Evolutionary conservation across 129 eudicot species (phyloP).

Genomic region (Apium graveolens): DNA sequence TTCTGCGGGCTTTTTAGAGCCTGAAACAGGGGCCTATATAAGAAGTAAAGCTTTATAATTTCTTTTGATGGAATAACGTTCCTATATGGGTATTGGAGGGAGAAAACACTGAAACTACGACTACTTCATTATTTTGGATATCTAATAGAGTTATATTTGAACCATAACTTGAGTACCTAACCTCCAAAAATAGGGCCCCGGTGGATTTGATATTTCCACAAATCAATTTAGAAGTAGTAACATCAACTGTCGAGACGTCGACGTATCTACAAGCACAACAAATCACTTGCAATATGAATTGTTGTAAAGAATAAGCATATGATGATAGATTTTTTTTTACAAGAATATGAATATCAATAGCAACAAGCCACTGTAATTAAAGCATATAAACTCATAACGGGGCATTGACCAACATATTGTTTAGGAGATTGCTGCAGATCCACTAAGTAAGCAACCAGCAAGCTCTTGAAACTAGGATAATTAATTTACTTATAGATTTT

Average conservation of each 20-base stretch:
- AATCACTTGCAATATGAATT: not conserved
- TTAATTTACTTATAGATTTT: conserved; percentile 1
- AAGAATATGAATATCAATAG: not conserved
- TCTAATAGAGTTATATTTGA: not conserved
- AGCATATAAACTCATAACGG: not conserved
- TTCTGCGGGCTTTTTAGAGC: conserved; percentile 97
- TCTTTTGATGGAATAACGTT: not conserved
- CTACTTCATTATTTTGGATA: not conserved
- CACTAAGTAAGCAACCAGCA: conserved; percentile 4
- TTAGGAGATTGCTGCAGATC: not conserved
- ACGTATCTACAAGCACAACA: conserved; percentile 51
- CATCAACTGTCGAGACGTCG: conserved; percentile 96
- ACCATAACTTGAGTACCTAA: conserved; percentile 19
- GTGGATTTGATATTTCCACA: conserved; percentile 53
- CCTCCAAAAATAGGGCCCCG: conserved; percentile 95
- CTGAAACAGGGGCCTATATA: conserved; percentile 92
- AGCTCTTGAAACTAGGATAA: conserved; percentile 6
- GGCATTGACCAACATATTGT: not conserved
- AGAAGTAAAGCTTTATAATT: not conserved
- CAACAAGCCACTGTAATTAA: not conserved
- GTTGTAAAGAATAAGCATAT: not conserved
- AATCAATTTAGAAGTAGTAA: conserved; percentile 63
- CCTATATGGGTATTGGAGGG: not conserved
- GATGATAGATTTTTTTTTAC: too few species aligned
- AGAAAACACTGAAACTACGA: conserved; percentile 2